Conservation (phyloP, 2,329 filamentous ascomycete genomes). For the Claviceps pazoutovae region DNA sequence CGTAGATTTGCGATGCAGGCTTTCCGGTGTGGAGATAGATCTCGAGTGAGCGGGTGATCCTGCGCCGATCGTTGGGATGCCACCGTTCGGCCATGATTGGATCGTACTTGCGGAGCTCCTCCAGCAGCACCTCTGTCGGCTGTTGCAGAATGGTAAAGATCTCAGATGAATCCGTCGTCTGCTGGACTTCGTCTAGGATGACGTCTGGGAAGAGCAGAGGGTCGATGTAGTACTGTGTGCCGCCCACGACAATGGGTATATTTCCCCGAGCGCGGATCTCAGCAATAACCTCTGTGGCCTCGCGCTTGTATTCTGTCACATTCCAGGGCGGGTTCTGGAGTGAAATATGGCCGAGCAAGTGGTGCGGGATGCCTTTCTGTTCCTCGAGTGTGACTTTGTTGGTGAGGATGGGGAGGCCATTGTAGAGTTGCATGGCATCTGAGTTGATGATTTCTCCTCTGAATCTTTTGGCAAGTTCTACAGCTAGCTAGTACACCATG, state of each 20-base stretch:
- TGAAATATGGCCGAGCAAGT: conserved; percentile 68
- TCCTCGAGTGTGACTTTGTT: conserved; percentile 76
- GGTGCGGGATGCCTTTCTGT: conserved; percentile 68
- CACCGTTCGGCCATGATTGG: conserved; percentile 79
- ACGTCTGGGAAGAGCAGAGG: conserved; percentile 66
- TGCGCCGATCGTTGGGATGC: conserved; percentile 87
- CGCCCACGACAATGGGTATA: conserved; percentile 81
- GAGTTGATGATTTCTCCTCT: conserved; percentile 94
- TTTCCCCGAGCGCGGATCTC: conserved; percentile 69
- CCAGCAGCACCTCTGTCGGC: conserved; percentile 56
- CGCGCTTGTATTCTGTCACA: conserved; percentile 60
- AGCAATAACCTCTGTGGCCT: conserved; percentile 53
- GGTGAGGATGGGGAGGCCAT: conserved; percentile 81
- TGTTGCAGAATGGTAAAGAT: conserved; percentile 58
- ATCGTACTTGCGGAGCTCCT: conserved; percentile 65
- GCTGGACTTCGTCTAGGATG: conserved; percentile 28
- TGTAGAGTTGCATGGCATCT: conserved; percentile 96
- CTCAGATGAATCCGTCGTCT: conserved; percentile 19
- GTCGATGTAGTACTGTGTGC: conserved; percentile 91
- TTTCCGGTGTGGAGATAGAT: conserved; percentile 76
- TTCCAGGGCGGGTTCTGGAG: conserved; percentile 71
- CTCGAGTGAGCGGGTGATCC: conserved; percentile 78
- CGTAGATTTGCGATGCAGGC: conserved; percentile 75
- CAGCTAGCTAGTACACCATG: conserved; percentile 54
- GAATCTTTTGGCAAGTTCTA: conserved; percentile 70